These are phyloP conservation scores for Candida awuae DNA, from an alignment of 805 yeast genomes.

Conservation along the genomic window DNA sequence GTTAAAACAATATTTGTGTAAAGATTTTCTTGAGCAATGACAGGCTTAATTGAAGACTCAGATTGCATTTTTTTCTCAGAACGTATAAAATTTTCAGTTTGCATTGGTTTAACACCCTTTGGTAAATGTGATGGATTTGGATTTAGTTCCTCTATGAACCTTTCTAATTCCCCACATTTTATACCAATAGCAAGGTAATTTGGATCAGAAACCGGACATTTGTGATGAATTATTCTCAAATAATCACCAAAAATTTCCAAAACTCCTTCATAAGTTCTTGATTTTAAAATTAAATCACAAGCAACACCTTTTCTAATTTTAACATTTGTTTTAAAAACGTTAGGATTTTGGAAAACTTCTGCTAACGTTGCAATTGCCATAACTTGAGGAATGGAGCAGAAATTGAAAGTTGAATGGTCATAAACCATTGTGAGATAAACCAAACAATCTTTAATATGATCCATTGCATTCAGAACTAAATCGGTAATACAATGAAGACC, in stretches of 20 bases:
- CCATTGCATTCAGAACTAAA: constrained; percentile 68
- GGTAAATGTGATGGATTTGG: constrained; percentile 52
- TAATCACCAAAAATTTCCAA: constrained; percentile 70
- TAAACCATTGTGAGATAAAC: constrained; percentile 65
- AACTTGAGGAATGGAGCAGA: constrained; percentile 97
- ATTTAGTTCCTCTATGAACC: constrained; percentile 70
- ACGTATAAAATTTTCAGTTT: constrained; percentile 41
- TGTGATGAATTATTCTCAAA: constrained; percentile 67
- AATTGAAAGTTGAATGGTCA: constrained; percentile 79
- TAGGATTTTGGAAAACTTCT: constrained; percentile 71
- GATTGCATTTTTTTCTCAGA: constrained; percentile 36
- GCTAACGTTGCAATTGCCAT: constrained; percentile 97
- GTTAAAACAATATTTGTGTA: constrained; percentile 13
- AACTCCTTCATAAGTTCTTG: constrained; percentile 70
- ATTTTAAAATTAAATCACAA: constrained; percentile 60
- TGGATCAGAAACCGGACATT: constrained; percentile 75
- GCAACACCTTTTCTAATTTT: constrained; percentile 90
- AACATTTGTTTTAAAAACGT: constrained; percentile 61
- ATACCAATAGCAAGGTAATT: constrained; percentile 78
- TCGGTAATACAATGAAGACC: constrained; percentile 78
- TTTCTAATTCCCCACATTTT: constrained; percentile 82
- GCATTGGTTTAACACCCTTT: constrained; percentile 37
- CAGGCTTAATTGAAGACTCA: constrained; percentile 21
- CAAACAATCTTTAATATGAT: constrained; percentile 70
- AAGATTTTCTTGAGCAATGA: constrained; percentile 16